Conservation (phyloP, 257 asterid species). For the Buddleja alternifolia region DNA sequence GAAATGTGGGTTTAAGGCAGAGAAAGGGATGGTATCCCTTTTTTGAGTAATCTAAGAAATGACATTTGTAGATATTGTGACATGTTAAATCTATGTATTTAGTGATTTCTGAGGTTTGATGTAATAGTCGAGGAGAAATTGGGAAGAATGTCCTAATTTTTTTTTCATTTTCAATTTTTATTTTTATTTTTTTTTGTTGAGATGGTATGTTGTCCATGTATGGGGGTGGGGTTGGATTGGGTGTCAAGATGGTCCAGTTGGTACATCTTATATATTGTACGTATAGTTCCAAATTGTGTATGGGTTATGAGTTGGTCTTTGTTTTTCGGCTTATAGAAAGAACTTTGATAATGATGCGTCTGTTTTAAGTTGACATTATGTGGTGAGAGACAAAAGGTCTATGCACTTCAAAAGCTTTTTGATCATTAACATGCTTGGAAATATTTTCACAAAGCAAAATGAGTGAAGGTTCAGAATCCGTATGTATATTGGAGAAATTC, state of each 20-base stretch:
- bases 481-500: too few relatives aligned
- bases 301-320: slow-evolving; percentile 20
- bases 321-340: slow-evolving; percentile 27
- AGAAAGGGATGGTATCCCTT: background rate
- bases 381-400: too few relatives aligned
- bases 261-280: slow-evolving; percentile 16
- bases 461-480: too few relatives aligned
- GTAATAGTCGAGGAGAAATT: slow-evolving; percentile 23
- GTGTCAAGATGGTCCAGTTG: slow-evolving; percentile 25
- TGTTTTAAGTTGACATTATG: background rate
- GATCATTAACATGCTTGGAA: too few relatives aligned
- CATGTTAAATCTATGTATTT: slow-evolving; percentile 37
- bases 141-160: slow-evolving; percentile 1
- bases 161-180: slow-evolving; percentile 16
- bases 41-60: slow-evolving; percentile 13
- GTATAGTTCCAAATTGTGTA: slow-evolving; percentile 15
- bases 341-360: slow-evolving; percentile 14
- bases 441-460: too few relatives aligned
- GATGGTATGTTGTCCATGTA: slow-evolving; percentile 4
- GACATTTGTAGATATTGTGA: slow-evolving; percentile 12
- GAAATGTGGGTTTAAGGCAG: background rate
- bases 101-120: slow-evolving; percentile 29
- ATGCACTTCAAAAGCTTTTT: too few relatives aligned
- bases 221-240: slow-evolving; percentile 24
- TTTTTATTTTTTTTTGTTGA: too few relatives aligned